Evolutionary conservation across 164 flowering plant species (phyloP), one percentile per base, ranked within the genome.

Genomic region (Brasenia schreberi): DNA sequence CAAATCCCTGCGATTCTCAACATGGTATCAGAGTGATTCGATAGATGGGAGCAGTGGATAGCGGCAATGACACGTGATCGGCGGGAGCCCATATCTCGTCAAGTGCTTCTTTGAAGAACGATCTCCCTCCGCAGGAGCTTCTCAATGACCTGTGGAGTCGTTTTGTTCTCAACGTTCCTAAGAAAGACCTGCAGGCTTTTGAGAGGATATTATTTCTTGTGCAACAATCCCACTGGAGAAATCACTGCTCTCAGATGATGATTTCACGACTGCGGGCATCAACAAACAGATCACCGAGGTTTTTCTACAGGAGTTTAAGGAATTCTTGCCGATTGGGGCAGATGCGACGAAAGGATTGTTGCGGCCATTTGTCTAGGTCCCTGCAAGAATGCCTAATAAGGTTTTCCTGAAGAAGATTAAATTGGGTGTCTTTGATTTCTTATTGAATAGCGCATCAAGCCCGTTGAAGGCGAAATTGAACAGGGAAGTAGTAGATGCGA

Each of bases 201-300:
- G 97, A 95, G 84, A 83, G 97, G 78, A 87, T 92, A 65, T 74
- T 92, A 39, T 95, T 95, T 82, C 92, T 92, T 18, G 90, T 92
- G 72, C 97, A 92, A 79, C 87, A 87, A 79, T 97, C 99, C 9
- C 94, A 95, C 79, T 95, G 99, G 99, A 86, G 33, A 69, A 68
- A 11, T 70, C 79, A 17, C 72, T 88, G 9, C 72, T 80, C 6
- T 77, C 75, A 45, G 75, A 61, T 27, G 98, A 84, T 70, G 75
- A 79, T 43, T 76, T 66, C 64, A 74, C 69, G 18, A 95, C 92
- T 0, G 77, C 78, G 65, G 98, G 98, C 27, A 95, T 93, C 43
- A 81, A 70, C 72, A 86, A 93, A 71, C 96, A 93, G 64, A 49
- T 90, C 65, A 84, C 77, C 5, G 79, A 82, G 64, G 73, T 87